Base-by-base conservation (phyloP, 257 asterid genomes). In the Avicennia marina region DNA sequence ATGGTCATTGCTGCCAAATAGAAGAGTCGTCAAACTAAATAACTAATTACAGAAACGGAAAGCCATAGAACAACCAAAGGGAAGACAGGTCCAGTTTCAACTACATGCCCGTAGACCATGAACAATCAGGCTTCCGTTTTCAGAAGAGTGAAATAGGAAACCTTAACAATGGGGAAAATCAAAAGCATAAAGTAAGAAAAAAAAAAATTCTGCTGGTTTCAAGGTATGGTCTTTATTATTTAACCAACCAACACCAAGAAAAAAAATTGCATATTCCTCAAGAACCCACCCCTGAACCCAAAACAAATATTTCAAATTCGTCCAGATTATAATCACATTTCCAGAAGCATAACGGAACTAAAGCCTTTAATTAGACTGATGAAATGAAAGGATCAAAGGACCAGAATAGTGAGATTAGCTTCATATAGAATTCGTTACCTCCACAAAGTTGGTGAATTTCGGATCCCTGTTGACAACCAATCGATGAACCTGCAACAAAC, bases 401-500 rank as follows among this genome's bases (percentile, higher is more conserved):
- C 34, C 34, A 36, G 12, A n/a, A 36, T 5, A 36, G 9, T 8
- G 10, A 36, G 10, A 36, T 12, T 36, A 12, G 13, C 2, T 2
- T 4, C 10, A 11, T 17, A 13, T 1, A 5, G 26, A 57, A 25
- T 40, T 40, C 15, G 71, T 59, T 47, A 84, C 95, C 82, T 86
- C 93, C 43, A 86, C 93, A 60, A 86, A 86, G 68, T 86, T 86
- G 58, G 95, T 86, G 73, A 83, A 80, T 62, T 86, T 86, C 48
- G 93, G 89, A 76, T 86, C 91, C 73, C 88, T 82, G 63, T 86
- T 83, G 29, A 83, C 95, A 20, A 83, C 61, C 47, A 55, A 39
- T 7, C 61, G 74, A 75, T 83, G 95, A 76, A 86, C 95, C 95
- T 83, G 60, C 51, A 67, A 24, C 32, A 27, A 0, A 12, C 53